These are phyloP conservation scores for Chlorencoelia australis DNA, from an alignment of 2,329 filamentous ascomycete species.

Conservation along the genomic window DNA sequence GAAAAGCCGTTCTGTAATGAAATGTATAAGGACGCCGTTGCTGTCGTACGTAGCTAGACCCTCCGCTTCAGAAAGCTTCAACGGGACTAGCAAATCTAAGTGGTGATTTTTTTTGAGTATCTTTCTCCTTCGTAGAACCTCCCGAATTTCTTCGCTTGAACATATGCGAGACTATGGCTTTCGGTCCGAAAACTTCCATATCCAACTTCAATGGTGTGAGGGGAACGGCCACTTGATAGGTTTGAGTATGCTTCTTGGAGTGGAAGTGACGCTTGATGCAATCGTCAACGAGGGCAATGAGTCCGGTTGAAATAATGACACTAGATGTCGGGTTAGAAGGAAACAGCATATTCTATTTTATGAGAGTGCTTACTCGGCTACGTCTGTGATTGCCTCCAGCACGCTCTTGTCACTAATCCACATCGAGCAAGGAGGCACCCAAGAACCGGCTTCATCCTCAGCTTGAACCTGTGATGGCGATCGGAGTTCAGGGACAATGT, in stretches of 20 bases:
- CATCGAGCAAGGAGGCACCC: constrained; percentile 84
- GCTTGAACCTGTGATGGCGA: constrained; percentile 59
- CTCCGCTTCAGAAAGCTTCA: constrained; percentile 4
- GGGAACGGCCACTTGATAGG: constrained; percentile 40
- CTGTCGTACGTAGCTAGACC: no score
- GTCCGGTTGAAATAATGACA: constrained; percentile 80
- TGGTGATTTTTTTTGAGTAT: constrained; percentile 11
- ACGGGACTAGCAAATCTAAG: constrained; percentile 10
- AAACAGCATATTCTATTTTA: not conserved
- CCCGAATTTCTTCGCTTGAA: constrained; percentile 40
- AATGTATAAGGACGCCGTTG: no score
- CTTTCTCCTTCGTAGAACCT: constrained; percentile 14
- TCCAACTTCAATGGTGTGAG: constrained; percentile 38
- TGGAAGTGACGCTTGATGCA: constrained; percentile 54
- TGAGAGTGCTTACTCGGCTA: constrained; percentile 64
- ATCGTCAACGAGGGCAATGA: constrained; percentile 83
- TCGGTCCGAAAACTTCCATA: constrained; percentile 52
- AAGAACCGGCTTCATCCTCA: constrained; percentile 71
- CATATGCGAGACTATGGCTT: constrained; percentile 52
- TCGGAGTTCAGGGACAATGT: constrained; percentile 73
- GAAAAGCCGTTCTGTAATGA: no score
- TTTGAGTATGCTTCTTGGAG: constrained; percentile 31
- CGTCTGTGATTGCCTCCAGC: constrained; percentile 58
- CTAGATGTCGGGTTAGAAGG: constrained; percentile 35
- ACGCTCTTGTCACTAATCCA: constrained; percentile 72